These are phyloP conservation scores for Trypanosoma cruzi DNA, from an alignment of 208 protist genomes.

Conservation along the genomic window DNA sequence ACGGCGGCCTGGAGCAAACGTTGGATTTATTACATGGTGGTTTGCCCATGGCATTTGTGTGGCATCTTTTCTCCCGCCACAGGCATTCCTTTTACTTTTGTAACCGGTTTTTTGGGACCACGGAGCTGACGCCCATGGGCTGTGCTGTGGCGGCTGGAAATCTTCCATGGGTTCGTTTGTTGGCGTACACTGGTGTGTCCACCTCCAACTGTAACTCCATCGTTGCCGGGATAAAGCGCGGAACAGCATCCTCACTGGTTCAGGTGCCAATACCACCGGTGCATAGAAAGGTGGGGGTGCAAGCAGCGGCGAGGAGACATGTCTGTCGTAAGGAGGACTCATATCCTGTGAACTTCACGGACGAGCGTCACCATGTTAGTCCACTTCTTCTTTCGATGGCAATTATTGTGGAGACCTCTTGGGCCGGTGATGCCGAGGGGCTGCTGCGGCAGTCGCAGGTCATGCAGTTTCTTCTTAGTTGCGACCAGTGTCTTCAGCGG, in stretches of 20 bases:
- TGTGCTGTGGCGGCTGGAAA: constrained; percentile 62
- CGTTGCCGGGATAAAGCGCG: constrained; percentile 27
- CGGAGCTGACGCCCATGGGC: constrained; percentile 53
- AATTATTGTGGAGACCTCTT: constrained; percentile 34
- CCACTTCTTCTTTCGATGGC: constrained; percentile 51
- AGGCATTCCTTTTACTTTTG: constrained; percentile 34
- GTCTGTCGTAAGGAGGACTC: constrained; percentile 3
- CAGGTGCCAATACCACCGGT: neutral
- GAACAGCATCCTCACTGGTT: neutral
- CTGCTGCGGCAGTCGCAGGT: constrained; percentile 45
- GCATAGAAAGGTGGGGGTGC: neutral
- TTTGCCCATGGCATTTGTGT: constrained; percentile 3
- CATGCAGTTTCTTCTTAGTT: constrained; percentile 50
- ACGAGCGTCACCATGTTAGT: constrained; percentile 41
- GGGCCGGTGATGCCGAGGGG: constrained; percentile 7
- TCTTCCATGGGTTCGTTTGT: constrained; percentile 70
- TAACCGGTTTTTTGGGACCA: constrained; percentile 42
- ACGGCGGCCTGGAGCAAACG: constrained; percentile 7
- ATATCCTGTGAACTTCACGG: constrained; percentile 23
- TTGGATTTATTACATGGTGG: neutral
- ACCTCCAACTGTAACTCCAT: constrained; percentile 52
- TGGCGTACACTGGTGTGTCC: constrained; percentile 45
- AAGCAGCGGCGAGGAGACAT: constrained; percentile 2
- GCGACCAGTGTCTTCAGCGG: constrained; percentile 42
- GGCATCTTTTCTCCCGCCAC: constrained; percentile 1